Percentiles rank a stretch among this genome's conserved stretches.
phyloP scores from a whole-genome alignment of 495 filamentous ascomycete species.

The Hypoxylon crocopeplum region DNA sequence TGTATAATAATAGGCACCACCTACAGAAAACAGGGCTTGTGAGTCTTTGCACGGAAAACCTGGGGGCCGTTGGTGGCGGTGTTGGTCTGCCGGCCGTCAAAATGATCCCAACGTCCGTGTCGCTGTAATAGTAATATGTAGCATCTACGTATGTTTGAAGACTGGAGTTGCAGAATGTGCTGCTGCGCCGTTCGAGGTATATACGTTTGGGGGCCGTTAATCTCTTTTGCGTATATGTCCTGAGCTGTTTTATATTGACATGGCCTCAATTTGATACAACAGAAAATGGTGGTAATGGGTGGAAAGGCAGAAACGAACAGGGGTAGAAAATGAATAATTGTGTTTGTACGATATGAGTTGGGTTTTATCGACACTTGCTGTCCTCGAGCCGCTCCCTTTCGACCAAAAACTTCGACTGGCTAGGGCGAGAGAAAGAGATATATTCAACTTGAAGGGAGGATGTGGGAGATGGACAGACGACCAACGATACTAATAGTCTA shows the following conservation, averaged over 20 bases:
- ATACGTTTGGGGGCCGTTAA: constrained; percentile 23
- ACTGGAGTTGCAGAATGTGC: constrained; percentile 20
- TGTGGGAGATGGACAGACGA: constrained; percentile 9
- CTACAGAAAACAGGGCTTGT: neutral
- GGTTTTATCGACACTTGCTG: constrained; percentile 28
- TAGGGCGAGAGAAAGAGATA: constrained; percentile 20
- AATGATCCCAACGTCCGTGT: constrained; percentile 6
- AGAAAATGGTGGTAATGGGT: constrained; percentile 14
- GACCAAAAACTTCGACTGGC: constrained; percentile 16
- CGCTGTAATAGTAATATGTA: constrained; percentile 16
- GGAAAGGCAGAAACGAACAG: constrained; percentile 19
- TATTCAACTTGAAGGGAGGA: constrained; percentile 33
- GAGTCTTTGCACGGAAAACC: constrained; percentile 13
- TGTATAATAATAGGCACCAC: constrained; percentile 23
- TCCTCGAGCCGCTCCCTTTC: constrained; percentile 31
- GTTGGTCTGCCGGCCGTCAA: constrained; percentile 15
- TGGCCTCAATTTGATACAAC: constrained; percentile 32
- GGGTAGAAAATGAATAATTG: constrained; percentile 4
- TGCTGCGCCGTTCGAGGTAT: constrained; percentile 33
- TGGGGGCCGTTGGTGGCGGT: constrained; percentile 32
- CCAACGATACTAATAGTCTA: constrained; percentile 31
- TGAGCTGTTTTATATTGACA: constrained; percentile 29
- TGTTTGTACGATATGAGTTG: constrained; percentile 30
- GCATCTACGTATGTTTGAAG: constrained; percentile 19
- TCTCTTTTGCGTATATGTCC: constrained; percentile 22